Evolutionary conservation across 2,329 filamentous ascomycete species (phyloP).

Genomic region (Aspergillus fumigatiaffinis): DNA sequence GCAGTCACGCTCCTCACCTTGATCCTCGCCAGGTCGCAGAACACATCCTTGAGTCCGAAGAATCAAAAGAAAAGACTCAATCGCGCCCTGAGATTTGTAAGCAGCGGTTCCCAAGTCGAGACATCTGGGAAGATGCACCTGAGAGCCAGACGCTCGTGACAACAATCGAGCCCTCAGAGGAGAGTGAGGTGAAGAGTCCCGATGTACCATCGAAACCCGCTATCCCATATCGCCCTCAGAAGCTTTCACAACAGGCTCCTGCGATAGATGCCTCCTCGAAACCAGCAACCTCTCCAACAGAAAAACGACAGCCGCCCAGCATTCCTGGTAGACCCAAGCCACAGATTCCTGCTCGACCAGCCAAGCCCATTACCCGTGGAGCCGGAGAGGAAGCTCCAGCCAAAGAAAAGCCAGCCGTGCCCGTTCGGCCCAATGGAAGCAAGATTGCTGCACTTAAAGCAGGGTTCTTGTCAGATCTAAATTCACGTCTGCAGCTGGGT

Average conservation of each 20-base stretch:
- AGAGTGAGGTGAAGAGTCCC: constrained; percentile 45
- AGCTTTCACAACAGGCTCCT: constrained; percentile 29
- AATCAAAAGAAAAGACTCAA: constrained; percentile 20
- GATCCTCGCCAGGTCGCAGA: constrained; percentile 33
- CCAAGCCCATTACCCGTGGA: constrained; percentile 45
- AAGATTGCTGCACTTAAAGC: constrained; percentile 91
- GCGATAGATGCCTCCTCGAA: constrained; percentile 30
- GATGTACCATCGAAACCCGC: constrained; percentile 30
- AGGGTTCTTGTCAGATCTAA: constrained; percentile 88
- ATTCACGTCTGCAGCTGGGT: constrained; percentile 81
- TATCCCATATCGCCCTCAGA: constrained; percentile 33
- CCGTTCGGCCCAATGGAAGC: constrained; percentile 69
- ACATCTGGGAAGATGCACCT: constrained; percentile 92
- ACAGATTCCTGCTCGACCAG: constrained; percentile 60
- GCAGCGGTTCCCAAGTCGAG: constrained; percentile 81
- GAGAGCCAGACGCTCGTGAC: constrained; percentile 78
- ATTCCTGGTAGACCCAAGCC: constrained; percentile 62
- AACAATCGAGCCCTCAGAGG: constrained; percentile 54
- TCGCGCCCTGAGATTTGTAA: constrained; percentile 51
- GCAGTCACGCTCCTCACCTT: constrained; percentile 38
- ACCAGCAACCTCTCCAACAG: constrained; percentile 44
- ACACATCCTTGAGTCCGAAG: constrained; percentile 31
- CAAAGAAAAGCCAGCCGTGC: constrained; percentile 80
- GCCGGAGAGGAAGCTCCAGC: constrained; percentile 33
- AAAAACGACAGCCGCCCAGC: constrained; percentile 48